phyloP scores from a whole-genome alignment of 805 yeast species.

The Cyberlindnera samutprakarnensis region DNA sequence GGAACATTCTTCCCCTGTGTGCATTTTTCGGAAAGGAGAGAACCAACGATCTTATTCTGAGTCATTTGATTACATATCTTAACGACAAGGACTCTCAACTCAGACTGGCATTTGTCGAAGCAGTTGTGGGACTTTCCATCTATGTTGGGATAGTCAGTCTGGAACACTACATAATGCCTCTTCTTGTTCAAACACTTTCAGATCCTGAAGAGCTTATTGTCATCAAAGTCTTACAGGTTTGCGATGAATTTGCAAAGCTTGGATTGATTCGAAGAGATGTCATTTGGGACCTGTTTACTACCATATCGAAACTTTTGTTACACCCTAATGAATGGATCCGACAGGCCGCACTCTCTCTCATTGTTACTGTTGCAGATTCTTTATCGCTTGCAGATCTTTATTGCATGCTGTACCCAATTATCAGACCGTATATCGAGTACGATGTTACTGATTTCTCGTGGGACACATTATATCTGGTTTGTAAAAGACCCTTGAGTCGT shows the following conservation, averaged over 20 bases:
- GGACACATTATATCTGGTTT: conserved; percentile 57
- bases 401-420: conserved; percentile 76
- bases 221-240: conserved; percentile 53
- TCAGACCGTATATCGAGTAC: conserved; percentile 68
- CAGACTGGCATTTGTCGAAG: conserved; percentile 61
- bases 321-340: conserved; percentile 89
- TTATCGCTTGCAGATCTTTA: conserved; percentile 71
- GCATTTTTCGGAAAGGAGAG: conserved; percentile 78
- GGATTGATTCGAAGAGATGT: conserved; percentile 46
- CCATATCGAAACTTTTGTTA: conserved; percentile 49
- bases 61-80: conserved; percentile 85
- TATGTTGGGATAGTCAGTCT: conserved; percentile 75
- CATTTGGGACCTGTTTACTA: conserved; percentile 47
- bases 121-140: conserved; percentile 67
- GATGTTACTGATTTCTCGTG: conserved; percentile 66
- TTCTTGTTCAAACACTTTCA: conserved; percentile 71
- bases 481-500: conserved; percentile 60
- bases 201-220: conserved; percentile 84
- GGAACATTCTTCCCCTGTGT: conserved; percentile 70
- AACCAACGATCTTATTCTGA: conserved; percentile 80
- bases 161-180: conserved; percentile 83
- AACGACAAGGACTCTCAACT: conserved; percentile 70
- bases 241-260: conserved; percentile 47
- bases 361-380: conserved; percentile 54
- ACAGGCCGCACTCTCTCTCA: conserved; percentile 53